Base-by-base conservation (phyloP, 1,139 yeast species). In the Lodderomyces parapsilosis region DNA sequence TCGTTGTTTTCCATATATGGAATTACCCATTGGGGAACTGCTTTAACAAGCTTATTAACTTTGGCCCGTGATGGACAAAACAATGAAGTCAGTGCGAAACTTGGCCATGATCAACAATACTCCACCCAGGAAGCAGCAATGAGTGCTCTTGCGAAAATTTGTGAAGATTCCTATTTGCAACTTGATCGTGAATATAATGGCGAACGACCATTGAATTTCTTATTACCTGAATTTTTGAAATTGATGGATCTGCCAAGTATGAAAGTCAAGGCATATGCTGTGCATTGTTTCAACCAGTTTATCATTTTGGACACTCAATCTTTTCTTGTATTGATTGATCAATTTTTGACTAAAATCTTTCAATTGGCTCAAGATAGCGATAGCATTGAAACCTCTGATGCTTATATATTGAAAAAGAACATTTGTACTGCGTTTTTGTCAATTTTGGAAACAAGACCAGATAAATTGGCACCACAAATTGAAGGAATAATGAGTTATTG, bases 401-500 rank as follows among this genome's bases (percentile, higher is more conserved):
- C 76, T 54, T 69, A 80, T 18, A 75, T 69, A 10, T 88, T 90
- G 8, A 78, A 91, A 50, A 78, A 81, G 43, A 83, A 85, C 57
- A 80, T 93, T 15, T 90, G 97, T 65, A 72, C 83, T 9, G 81
- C 96, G 3, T 89, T 94, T 60, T 75, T 83, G n/a, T 67, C 74
- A 47, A 68, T 93, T 14, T 68, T 91, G 50, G 94, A 88, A 47
- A 77, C 81, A 8, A 74, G 93, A 50, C 93, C 96, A 1, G 96
- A 88, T 55, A 86, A 85, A 59, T 69, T 93, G 39, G 65, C 77
- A 40, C 91, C 93, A 8, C 96, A 91, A 59, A 63, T 93, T 46
- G 82, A 78, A 44, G 98, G 98, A 4, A 90, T 93, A 14, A 78
- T 93, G 40, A 80, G 83, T 52, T 93, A 87, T 66, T 83, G 93